Percentiles rank a stretch among this genome's conserved stretches.
These are phyloP conservation scores for Neospora caninum DNA, from an alignment of 169 alveolate genomes.

Conservation along the genomic window DNA sequence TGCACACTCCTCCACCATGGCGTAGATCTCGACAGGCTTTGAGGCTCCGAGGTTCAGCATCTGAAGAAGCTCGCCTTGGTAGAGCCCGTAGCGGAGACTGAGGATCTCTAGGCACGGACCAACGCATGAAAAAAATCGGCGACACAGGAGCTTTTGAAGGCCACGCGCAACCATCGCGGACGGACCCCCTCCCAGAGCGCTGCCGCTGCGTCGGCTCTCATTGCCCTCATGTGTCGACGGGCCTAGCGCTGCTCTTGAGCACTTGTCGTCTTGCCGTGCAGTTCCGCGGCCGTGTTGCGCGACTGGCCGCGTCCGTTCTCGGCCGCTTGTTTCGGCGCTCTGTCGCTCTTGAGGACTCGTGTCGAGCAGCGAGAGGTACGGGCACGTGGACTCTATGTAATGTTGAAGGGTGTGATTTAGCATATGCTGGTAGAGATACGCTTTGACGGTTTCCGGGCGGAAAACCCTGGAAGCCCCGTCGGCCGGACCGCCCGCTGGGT, in stretches of 20 bases:
- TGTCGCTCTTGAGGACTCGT: not conserved
- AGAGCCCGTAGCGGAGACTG: not conserved
- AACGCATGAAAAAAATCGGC: not conserved
- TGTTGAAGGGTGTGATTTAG: not conserved
- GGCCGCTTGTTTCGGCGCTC: not conserved
- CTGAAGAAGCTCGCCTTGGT: conserved; percentile 11
- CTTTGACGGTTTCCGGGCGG: not conserved
- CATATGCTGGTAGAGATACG: not conserved
- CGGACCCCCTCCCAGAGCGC: not conserved
- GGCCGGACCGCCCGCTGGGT: not conserved
- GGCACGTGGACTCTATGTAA: not conserved
- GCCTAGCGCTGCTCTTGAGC: too few relatives aligned
- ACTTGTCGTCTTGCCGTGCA: too few relatives aligned
- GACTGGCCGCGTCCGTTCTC: not conserved
- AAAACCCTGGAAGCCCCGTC: not conserved
- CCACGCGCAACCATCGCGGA: not conserved
- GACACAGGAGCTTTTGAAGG: not conserved
- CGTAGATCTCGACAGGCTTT: conserved; percentile 24
- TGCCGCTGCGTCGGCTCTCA: not conserved
- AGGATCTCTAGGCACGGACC: not conserved
- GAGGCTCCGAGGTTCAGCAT: not conserved
- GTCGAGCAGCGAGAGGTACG: conserved; percentile 14
- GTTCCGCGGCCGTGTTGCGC: not conserved
- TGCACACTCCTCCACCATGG: conserved; percentile 21
- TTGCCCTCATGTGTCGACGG: too few relatives aligned